Evolutionary conservation across 768 basidiomycete genomes (phyloP).

Genomic region (Rhodotorula diobovata): DNA sequence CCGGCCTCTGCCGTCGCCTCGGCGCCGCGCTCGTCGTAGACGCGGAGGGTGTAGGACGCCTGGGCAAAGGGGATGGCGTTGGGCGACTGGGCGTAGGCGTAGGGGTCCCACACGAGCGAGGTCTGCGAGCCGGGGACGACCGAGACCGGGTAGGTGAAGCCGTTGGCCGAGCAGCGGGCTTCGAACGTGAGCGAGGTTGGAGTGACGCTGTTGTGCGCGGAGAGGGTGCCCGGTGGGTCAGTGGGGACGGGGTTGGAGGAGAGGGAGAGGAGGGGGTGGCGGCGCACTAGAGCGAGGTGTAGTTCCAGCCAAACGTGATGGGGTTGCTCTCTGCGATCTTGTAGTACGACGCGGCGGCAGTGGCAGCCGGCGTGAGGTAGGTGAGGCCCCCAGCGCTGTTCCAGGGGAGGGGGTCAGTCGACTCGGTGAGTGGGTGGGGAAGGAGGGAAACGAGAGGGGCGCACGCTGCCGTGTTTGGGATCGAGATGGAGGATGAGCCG

Average conservation of each 20-base stretch:
- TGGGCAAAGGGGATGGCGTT: conserved; percentile 66
- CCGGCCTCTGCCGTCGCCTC: conserved; percentile 60
- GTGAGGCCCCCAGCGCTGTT: conserved; percentile 55
- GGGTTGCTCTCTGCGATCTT: conserved; percentile 70
- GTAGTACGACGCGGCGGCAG: conserved; percentile 72
- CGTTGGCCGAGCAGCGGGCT: conserved; percentile 71
- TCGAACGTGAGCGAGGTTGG: conserved; percentile 73
- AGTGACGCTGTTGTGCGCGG: conserved; percentile 47
- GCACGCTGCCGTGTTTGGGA: conserved; percentile 6
- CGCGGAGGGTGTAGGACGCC: conserved; percentile 69
- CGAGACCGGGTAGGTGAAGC: conserved; percentile 83
- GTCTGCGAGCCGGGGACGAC: conserved; percentile 68
- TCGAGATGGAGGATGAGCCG: background rate
- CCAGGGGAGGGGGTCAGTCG: background rate
- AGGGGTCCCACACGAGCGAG: conserved; percentile 68
- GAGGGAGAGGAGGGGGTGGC: background rate
- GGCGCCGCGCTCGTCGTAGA: conserved; percentile 76
- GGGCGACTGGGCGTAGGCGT: conserved; percentile 62
- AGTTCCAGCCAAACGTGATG: conserved; percentile 89
- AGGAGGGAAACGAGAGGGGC: background rate
- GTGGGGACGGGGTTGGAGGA: background rate
- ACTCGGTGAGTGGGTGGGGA: background rate
- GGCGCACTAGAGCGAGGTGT: conserved; percentile 61
- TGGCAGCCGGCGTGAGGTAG: conserved; percentile 75
- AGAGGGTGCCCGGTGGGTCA: no score